Evolutionary conservation across 75 land plant species (phyloP).

Genomic region (Ceratopteris richardii): DNA sequence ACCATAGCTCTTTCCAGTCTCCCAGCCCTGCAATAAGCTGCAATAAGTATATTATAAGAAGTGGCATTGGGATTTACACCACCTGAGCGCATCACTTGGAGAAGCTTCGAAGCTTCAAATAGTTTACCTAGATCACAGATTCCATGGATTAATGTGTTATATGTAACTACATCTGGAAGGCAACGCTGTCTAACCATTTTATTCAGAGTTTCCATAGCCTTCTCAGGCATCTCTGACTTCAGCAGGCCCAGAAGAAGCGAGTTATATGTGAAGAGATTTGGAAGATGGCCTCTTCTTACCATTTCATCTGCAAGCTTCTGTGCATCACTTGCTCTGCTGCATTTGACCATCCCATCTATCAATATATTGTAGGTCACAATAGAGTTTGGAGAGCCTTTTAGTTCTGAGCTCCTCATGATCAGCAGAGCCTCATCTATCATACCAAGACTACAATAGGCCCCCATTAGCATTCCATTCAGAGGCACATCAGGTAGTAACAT

Average conservation of each 20-base stretch:
- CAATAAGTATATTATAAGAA: conserved; percentile 54
- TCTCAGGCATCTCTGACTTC: conserved; percentile 48
- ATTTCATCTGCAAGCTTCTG: conserved; percentile 53
- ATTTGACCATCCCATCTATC: conserved; percentile 56
- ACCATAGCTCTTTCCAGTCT: conserved; percentile 42
- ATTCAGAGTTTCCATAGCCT: conserved; percentile 44
- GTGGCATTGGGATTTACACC: conserved; percentile 44
- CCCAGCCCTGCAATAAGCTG: conserved; percentile 48
- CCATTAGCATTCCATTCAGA: conserved; percentile 3
- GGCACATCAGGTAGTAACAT: neutral
- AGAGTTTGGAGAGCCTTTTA: conserved; percentile 22
- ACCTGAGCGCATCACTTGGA: conserved; percentile 57
- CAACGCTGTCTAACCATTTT: conserved; percentile 43
- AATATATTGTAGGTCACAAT: conserved; percentile 69
- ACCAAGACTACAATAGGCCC: neutral
- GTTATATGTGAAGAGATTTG: conserved; percentile 53
- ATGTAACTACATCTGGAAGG: conserved; percentile 62
- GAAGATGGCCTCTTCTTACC: conserved; percentile 31
- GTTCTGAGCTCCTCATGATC: neutral
- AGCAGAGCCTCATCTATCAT: neutral
- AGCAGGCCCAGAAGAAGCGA: conserved; percentile 65
- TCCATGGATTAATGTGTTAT: conserved; percentile 66
- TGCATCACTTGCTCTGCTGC: conserved; percentile 42
- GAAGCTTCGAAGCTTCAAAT: conserved; percentile 50
- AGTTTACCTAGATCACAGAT: conserved; percentile 43